Conservation (phyloP, 805 yeast species). For the Vanderwaltozyma tropicalis region DNA sequence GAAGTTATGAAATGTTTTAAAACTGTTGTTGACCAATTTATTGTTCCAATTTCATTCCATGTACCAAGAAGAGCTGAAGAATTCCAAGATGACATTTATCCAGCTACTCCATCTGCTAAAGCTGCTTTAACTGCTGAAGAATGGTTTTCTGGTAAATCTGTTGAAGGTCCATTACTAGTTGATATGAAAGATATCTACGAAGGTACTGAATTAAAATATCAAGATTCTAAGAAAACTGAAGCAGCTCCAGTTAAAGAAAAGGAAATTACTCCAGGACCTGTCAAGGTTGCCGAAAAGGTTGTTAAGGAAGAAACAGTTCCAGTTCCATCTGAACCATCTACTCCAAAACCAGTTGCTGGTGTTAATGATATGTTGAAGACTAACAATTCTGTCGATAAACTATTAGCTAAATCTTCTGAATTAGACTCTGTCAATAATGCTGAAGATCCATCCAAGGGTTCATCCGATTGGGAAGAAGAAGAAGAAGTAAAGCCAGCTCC, state of each 20-base stretch:
- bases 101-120: slow-evolving; percentile 73
- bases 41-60: slow-evolving; percentile 86
- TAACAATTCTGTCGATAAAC: slow-evolving; percentile 21
- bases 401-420: slow-evolving; percentile 22
- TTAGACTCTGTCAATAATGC: slow-evolving; percentile 25
- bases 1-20: slow-evolving; percentile 78
- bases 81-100: slow-evolving; percentile 87
- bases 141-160: slow-evolving; percentile 68
- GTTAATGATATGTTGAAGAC: slow-evolving; percentile 16
- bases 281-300: slow-evolving; percentile 6
- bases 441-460: slow-evolving; percentile 27
- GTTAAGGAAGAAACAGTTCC: slow-evolving; percentile 58
- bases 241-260: slow-evolving; percentile 1
- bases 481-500: slow-evolving; percentile 10
- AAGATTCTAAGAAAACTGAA: slow-evolving; percentile 15
- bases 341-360: slow-evolving; percentile 6
- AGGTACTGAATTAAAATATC: slow-evolving; percentile 31
- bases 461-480: slow-evolving; percentile 28
- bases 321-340: slow-evolving; percentile 16
- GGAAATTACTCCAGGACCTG: slow-evolving; percentile 8
- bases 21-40: slow-evolving; percentile 70
- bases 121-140: slow-evolving; percentile 75
- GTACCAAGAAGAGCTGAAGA: slow-evolving; percentile 92
- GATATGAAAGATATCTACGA: slow-evolving; percentile 70
- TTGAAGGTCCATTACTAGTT: slow-evolving; percentile 73